Evolutionary conservation across 352 stramenopile genomes (phyloP), one percentile per base, ranked within the genome.

Genomic region (Globisporangium orthogonon): DNA sequence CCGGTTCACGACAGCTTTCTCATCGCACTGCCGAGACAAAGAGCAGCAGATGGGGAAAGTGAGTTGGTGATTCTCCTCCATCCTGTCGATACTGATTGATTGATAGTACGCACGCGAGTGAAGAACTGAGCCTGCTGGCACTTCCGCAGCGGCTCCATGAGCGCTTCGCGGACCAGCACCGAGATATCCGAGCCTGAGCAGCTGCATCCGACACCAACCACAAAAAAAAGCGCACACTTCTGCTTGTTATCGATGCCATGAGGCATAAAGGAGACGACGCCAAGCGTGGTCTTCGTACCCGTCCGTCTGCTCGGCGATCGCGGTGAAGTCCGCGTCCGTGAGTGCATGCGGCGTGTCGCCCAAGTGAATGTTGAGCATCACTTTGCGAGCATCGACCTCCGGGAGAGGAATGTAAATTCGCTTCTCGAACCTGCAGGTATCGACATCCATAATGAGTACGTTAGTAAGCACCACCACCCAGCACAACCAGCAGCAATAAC

Each of bases 391-490:
- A 17, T 95, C 79, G 4, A 66, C 56, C 49, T 98, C 95, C 37
- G 97, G 97, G 28, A 99, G 89, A 52, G 97, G 95, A 62, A 99
- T 99, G 65, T 99, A 98, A 61, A 99, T 97, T 48, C 96, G 90
- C 65, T 99, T 99, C 70, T 99, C 97, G 65, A 99, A 99, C 60
- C 85, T 94, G 57, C 39, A 44, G 14, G 69, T n/a, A 49, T 4
- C 44, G 7, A n/a, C 7, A 18, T 18, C 6, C 11, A 7, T 10
- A 52, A 31, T 45, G 41, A 31, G 47, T 29, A 13, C 9, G 43
- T 18, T 30, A 7, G 9, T 10, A 3, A 30, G 3, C 6, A 46
- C 23, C 18, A 50, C 4, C 18, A 52, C 28, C 61, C 18, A 50
- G 1, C 18, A 52, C 28, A 59, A 37, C 39, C 28, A 3, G 4